Conservation (phyloP, 331 rosid species). For the Arachis monticola region DNA sequence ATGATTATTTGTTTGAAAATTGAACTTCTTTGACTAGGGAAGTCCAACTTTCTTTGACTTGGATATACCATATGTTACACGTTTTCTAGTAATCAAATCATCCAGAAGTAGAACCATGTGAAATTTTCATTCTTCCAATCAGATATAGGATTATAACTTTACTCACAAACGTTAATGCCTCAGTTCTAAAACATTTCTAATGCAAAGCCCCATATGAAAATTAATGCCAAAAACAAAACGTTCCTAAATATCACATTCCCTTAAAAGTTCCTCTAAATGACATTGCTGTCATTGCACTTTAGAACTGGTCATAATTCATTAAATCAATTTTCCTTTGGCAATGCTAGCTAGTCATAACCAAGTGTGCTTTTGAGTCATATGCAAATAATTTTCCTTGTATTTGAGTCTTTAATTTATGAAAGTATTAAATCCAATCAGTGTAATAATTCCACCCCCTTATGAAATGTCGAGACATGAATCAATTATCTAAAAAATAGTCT, state of each 20-base stretch:
- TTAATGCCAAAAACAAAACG: too few relatives aligned
- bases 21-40: constrained; percentile 16
- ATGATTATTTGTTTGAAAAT: not conserved
- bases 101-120: not conserved
- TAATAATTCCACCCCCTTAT: too few relatives aligned
- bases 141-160: not conserved
- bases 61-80: not conserved
- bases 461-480: too few relatives aligned
- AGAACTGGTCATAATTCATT: not conserved
- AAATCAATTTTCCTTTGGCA: not conserved
- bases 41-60: constrained; percentile 3
- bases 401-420: too few relatives aligned
- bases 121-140: not conserved
- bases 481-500: too few relatives aligned
- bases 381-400: too few relatives aligned
- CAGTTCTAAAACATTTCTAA: not conserved
- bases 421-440: too few relatives aligned
- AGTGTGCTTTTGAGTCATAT: not conserved
- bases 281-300: not conserved
- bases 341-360: not conserved
- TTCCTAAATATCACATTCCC: too few relatives aligned
- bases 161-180: not conserved
- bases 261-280: not conserved
- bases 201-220: not conserved
- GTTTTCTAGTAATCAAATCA: not conserved